Evolutionary conservation across 139 green algal species (phyloP), one percentile per base, ranked within the genome.

Genomic region (Chlorella ohadii): DNA sequence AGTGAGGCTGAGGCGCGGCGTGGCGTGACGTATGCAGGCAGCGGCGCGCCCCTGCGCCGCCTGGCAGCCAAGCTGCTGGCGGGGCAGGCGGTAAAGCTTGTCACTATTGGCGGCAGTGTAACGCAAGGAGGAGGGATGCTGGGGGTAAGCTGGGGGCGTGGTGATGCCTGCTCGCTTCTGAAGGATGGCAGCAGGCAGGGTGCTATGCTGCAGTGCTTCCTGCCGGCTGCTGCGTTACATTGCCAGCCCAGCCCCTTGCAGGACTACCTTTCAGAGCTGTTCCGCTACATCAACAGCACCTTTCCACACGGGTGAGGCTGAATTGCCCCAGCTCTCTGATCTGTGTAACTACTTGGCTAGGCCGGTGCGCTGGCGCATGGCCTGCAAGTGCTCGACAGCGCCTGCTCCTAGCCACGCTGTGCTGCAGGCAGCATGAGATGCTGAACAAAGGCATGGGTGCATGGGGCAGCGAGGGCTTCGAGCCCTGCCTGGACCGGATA

Each of bases 51-150:
- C n/a, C 66, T 73, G 66, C 66, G 66, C 2, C 33, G 33, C 33
- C 16, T 73, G 16, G 34, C 66, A 19, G 66, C 66, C 66, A 75
- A 75, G 68, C 68, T 75, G 34, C 68, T 75, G 68, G 36, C 68
- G 28, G 68, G 68, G 20, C 36, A 33, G 36, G 7, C 68, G 3
- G 38, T 75, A 7, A 25, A 28, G 23, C 23, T 44, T 19, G 38
- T 55, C 6, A 33, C 38, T 22, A 25, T 75, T 27, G 68, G 68
- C 13, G 68, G 68, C 36, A 51, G 34, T 23, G 38, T 75, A 20
- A 75, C 68, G 6, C 33, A 34, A 15, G 68, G 36, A 6, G 47
- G 20, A 4, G 68, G 51, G 51, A 22, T 59, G 51, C 51, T 59
- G 51, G 51, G 51, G 51, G 44, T 55, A 55, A 55, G 44, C 44